Evolutionary conservation across 106 monocot genomes (phyloP), one percentile per base, ranked within the genome.

Genomic region (Apostasia shenzhenica): DNA sequence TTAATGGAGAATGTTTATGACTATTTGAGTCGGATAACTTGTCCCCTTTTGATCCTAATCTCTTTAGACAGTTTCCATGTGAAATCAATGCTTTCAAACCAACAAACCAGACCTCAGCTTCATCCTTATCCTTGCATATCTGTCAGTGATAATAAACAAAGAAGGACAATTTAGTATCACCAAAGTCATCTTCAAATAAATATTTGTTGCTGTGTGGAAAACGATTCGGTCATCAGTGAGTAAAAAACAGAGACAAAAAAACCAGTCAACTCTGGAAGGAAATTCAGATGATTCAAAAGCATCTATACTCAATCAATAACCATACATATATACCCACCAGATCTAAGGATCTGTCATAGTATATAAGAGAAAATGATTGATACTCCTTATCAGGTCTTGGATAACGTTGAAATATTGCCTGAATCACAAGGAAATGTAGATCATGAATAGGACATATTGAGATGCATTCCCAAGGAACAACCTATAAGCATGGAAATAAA

Each of bases 41-140:
- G 52, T 71, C 85, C 47, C 61, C 56, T 76, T 69, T 78, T 62
- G 78, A 75, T 44, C 82, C 85, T 26, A 41, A 56, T 67, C 70
- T 68, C 57, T 72, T 81, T 54, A 64, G 67, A 57, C 3, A 26
- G 67, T 62, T 77, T 61, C 72, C 72, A 70, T 52, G 66, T 8
- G 78, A 72, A 78, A 85, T 78, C 76, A 85, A 73, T 76, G 81
- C 72, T 65, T 82, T 81, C 67, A 85, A 70, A 14, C 77, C 81
- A 67, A 81, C 81, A 78, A 81, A 85, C 85, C 85, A 85, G 45
- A 78, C 73, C 79, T 85, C 85, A 9, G 81, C 85, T 71, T 85
- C 85, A 78, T 81, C 81, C 72, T 85, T 81, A 54, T 85, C 85
- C 72, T 85, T 85, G 78, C 85, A 85, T 78, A 85, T 81, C 85